Evolutionary conservation across 495 filamentous ascomycete species (phyloP), one percentile per base, ranked within the genome.

Genomic region (Clohesyomyces aquaticus): DNA sequence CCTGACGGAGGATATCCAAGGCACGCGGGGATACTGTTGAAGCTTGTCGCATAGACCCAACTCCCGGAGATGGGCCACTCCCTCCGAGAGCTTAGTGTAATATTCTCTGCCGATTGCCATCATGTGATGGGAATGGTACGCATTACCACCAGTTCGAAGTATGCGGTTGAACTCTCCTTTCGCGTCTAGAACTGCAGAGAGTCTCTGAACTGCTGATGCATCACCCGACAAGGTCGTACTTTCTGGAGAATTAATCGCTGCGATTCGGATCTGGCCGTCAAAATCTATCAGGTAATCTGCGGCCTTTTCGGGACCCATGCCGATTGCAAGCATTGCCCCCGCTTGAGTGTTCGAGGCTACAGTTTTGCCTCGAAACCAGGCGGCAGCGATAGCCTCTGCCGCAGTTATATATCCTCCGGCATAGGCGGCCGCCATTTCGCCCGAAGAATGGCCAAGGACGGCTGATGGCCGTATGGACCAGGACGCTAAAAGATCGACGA

Each of bases 41-140:
- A 6, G 26, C 42, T 55, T 1, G 38, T 6, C 22, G 16, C 3
- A 23, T 23, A 56, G 2, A 12, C n/a, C 54, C 18, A 3, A 4
- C 19, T 50, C 18, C 23, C 11, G 11, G 12, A 61, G 26, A 12
- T 22, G 11, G 21, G 42, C 12, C n/a, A 22, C 21, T 16, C 9
- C 60, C 18, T 22, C 25, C 16, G 8, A 4, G 43, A 62, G 29
- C 12, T 21, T 9, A 2, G 25, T 41, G 1, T 43, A 43, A 22
- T 66, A 66, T 9, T 46, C 26, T 4, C 47, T 8, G 48, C 62
- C 62, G 1, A 60, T 0, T 1, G 23, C 10, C 4, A 32, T 9
- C 64, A 67, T 67, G 21, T 62, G 59, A 23, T 56, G 51, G 16
- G 64, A 67, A 38, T 67, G 64, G 45, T 67, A 67, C 10, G 64